Evolutionary conservation across 805 yeast species (phyloP).

Genomic region (Ogataea corticis): DNA sequence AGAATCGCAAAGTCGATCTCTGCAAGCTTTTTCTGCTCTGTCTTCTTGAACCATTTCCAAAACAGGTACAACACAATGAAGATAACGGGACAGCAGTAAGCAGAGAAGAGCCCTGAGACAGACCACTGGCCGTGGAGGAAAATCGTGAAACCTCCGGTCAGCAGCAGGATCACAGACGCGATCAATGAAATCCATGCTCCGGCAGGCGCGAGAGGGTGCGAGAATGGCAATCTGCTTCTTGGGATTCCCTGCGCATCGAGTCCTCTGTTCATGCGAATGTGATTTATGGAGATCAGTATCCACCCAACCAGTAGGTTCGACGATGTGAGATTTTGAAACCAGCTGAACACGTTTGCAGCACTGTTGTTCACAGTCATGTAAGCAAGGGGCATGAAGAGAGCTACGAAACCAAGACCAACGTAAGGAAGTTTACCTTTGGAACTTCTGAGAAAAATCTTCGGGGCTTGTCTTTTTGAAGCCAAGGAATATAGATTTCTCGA

Average conservation of each 20-base stretch:
- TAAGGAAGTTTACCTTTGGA: slow-evolving; percentile 56
- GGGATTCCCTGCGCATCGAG: slow-evolving; percentile 42
- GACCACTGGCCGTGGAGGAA: slow-evolving; percentile 36
- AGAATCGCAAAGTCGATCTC: slow-evolving; percentile 43
- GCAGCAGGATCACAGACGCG: slow-evolving; percentile 29
- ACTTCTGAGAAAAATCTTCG: slow-evolving; percentile 57
- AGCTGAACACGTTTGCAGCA: slow-evolving; percentile 56
- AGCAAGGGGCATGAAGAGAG: slow-evolving; percentile 50
- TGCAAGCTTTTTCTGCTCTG: slow-evolving; percentile 34
- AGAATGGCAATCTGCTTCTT: slow-evolving; percentile 37
- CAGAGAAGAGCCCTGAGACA: slow-evolving; percentile 27
- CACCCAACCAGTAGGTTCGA: slow-evolving; percentile 61
- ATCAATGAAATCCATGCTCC: slow-evolving; percentile 37
- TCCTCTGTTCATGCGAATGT: slow-evolving; percentile 37
- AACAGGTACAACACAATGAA: slow-evolving; percentile 29
- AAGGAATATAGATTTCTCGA: slow-evolving; percentile 68
- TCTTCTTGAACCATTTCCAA: slow-evolving; percentile 37
- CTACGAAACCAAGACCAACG: slow-evolving; percentile 49
- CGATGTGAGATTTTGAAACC: slow-evolving; percentile 61
- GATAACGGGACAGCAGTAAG: slow-evolving; percentile 28
- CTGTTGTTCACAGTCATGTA: slow-evolving; percentile 60
- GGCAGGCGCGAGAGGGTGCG: slow-evolving; percentile 26
- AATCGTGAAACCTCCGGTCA: slow-evolving; percentile 39
- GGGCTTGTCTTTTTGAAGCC: slow-evolving; percentile 69
- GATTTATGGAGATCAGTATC: slow-evolving; percentile 49